These are phyloP conservation scores for Crithidia expoeki DNA, from an alignment of 208 protist species.

Conservation along the genomic window DNA sequence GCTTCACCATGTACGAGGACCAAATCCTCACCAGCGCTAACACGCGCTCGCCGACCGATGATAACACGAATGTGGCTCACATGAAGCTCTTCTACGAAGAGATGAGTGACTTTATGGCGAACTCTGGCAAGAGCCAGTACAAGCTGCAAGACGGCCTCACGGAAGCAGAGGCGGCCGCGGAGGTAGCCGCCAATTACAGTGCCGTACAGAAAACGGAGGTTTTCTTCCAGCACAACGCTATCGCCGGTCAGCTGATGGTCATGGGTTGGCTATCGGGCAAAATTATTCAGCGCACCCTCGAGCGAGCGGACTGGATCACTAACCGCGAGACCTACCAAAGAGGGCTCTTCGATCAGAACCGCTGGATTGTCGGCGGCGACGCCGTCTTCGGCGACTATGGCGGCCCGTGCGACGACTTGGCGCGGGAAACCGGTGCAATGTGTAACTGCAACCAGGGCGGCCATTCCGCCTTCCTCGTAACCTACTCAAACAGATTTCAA, in stretches of 20 bases:
- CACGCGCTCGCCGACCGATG: conserved; percentile 36
- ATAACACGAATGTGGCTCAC: conserved; percentile 27
- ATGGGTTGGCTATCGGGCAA: conserved; percentile 49
- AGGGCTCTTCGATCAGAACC: conserved; percentile 47
- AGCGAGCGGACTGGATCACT: conserved; percentile 2
- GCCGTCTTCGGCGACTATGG: conserved; percentile 69
- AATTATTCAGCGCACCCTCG: conserved; percentile 28
- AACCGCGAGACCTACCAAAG: conserved; percentile 24
- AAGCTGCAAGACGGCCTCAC: conserved; percentile 5
- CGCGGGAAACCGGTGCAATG: conserved; percentile 32
- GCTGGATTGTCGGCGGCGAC: conserved; percentile 55
- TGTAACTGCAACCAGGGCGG: conserved; percentile 51
- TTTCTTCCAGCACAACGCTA: background rate
- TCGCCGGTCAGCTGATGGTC: conserved; percentile 36
- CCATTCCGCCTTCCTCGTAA: conserved; percentile 8
- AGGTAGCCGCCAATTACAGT: background rate
- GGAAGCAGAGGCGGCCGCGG: conserved; percentile 26
- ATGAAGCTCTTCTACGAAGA: conserved; percentile 44
- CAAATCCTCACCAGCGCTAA: background rate
- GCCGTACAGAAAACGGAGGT: background rate
- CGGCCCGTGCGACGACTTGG: conserved; percentile 23
- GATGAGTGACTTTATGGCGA: conserved; percentile 46
- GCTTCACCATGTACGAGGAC: conserved; percentile 1
- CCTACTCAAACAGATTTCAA: background rate
- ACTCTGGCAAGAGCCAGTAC: conserved; percentile 9